A percentile compares a stretch with the other conserved stretches of the same genome.
phyloP scores from a whole-genome alignment of 441 rosid genomes.

The Gossypium trilobum region DNA sequence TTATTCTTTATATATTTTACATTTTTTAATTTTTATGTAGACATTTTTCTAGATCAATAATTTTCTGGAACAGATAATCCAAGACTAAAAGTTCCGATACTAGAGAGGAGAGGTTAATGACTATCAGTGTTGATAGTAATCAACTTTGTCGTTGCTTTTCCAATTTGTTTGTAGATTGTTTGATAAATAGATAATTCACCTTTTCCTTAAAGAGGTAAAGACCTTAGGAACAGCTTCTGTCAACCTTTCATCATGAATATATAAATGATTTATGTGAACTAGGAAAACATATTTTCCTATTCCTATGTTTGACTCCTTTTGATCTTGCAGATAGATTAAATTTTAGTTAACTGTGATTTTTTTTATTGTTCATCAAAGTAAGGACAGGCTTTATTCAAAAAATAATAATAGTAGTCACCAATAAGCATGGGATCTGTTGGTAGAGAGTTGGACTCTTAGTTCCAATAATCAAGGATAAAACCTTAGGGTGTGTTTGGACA shows the following conservation, averaged over 20 bases:
- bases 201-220: not conserved
- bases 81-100: not conserved
- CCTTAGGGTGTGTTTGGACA: not conserved
- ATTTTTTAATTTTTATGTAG: not conserved
- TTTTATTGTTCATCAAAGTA: not conserved
- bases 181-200: not conserved
- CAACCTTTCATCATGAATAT: not conserved
- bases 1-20: not conserved
- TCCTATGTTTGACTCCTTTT: not conserved
- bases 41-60: not conserved
- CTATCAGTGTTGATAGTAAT: not conserved
- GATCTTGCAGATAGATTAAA: not conserved
- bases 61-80: not conserved
- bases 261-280: not conserved
- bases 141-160: not conserved
- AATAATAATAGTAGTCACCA: not conserved
- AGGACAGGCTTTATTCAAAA: not conserved
- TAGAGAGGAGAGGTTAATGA: not conserved
- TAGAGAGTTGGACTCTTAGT: not conserved
- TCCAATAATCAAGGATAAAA: not conserved
- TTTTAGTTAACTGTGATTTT: not conserved
- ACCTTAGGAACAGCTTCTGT: not conserved
- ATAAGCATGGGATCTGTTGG: not conserved
- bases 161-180: not conserved
- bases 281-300: not conserved